Evolutionary conservation across 805 yeast genomes (phyloP).

Genomic region (Saccharomycopsis synnaedendra): DNA sequence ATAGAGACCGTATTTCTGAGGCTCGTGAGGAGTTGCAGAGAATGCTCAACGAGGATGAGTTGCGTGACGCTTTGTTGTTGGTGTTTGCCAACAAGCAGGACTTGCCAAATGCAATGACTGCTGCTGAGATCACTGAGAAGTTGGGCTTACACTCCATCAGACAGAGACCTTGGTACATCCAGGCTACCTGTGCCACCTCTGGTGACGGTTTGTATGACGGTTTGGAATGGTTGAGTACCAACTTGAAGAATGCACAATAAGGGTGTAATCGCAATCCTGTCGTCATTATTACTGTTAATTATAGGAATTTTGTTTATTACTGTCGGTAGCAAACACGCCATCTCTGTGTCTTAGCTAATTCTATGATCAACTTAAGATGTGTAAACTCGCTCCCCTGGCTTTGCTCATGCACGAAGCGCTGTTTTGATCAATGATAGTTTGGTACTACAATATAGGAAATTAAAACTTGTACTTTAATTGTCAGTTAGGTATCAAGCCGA

Average conservation of each 20-base stretch:
- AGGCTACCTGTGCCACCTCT: conserved; percentile 97
- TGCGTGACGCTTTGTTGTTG: conserved; percentile 88
- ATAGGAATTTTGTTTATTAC: conserved; percentile 3
- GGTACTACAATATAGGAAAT: too few relatives aligned
- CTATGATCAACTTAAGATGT: not conserved
- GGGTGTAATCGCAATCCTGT: not conserved
- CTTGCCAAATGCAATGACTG: conserved; percentile 97
- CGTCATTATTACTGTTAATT: conserved; percentile 1
- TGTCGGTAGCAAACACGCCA: conserved; percentile 2
- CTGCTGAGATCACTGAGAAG: conserved; percentile 96
- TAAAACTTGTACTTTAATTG: too few relatives aligned
- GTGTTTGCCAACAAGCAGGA: conserved; percentile 98
- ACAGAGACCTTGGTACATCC: conserved; percentile 99
- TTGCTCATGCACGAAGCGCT: too few relatives aligned
- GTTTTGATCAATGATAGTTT: too few relatives aligned
- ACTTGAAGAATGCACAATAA: conserved; percentile 61
- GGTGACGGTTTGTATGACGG: conserved; percentile 99
- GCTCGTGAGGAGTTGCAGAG: conserved; percentile 98
- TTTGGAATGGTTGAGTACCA: conserved; percentile 91
- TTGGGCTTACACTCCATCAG: conserved; percentile 93
- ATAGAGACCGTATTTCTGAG: conserved; percentile 94
- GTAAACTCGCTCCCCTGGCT: too few relatives aligned
- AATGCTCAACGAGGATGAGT: conserved; percentile 97
- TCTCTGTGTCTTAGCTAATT: not conserved
- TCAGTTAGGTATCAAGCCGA: too few relatives aligned